phyloP scores from a whole-genome alignment of 1,139 yeast species.

The Saccharomyces pastorianus region DNA sequence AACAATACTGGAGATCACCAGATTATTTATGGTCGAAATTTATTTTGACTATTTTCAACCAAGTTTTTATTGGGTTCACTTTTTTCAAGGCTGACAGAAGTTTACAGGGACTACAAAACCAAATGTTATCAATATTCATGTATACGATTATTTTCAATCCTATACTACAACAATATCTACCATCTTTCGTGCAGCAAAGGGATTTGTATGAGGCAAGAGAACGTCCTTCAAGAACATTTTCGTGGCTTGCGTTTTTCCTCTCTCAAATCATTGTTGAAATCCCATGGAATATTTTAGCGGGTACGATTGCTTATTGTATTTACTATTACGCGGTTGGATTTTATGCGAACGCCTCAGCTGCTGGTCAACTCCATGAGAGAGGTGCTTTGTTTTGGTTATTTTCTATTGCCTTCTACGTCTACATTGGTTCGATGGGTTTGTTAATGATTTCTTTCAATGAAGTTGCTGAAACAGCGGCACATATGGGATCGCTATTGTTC shows the following conservation, averaged over 20 bases:
- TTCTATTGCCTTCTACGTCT: slow-evolving; percentile 48
- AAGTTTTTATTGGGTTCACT: slow-evolving; percentile 66
- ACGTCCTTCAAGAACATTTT: slow-evolving; percentile 62
- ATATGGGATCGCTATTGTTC: slow-evolving; percentile 53
- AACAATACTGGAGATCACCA: slow-evolving; percentile 61
- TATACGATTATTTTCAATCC: slow-evolving; percentile 51
- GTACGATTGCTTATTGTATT: slow-evolving; percentile 59
- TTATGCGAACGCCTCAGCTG: slow-evolving; percentile 47
- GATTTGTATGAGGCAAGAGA: slow-evolving; percentile 84
- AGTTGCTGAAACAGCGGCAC: slow-evolving; percentile 68
- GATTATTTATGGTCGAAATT: slow-evolving; percentile 50
- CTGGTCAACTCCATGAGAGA: slow-evolving; percentile 46
- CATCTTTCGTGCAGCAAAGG: slow-evolving; percentile 63
- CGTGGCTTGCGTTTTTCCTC: slow-evolving; percentile 53
- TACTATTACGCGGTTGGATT: slow-evolving; percentile 82
- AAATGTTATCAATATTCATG: slow-evolving; percentile 66
- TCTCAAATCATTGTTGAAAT: slow-evolving; percentile 63
- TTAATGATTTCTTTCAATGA: slow-evolving; percentile 46
- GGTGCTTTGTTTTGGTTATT: slow-evolving; percentile 65
- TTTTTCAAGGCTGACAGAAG: slow-evolving; percentile 61
- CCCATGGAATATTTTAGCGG: slow-evolving; percentile 64
- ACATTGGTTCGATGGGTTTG: slow-evolving; percentile 58
- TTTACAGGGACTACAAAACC: slow-evolving; percentile 52
- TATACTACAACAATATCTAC: slow-evolving; percentile 64
- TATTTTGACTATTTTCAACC: slow-evolving; percentile 39